These are phyloP conservation scores for Candida mattraensis DNA, from an alignment of 805 yeast species.

Conservation along the genomic window DNA sequence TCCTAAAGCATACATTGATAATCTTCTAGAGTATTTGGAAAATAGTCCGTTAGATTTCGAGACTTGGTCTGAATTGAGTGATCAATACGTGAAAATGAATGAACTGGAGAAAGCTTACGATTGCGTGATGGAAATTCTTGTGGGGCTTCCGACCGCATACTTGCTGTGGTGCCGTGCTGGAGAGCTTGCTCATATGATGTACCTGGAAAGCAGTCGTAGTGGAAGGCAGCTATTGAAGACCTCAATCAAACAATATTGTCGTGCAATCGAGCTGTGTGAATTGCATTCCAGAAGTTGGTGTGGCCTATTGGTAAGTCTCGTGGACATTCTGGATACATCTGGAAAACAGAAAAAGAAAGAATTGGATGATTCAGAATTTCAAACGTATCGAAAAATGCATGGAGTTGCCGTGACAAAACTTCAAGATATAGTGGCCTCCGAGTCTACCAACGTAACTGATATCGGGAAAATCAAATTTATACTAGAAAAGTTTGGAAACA, in stretches of 20 bases:
- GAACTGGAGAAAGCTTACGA: constrained; percentile 66
- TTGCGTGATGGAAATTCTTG: constrained; percentile 67
- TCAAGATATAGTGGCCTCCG: constrained; percentile 32
- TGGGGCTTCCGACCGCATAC: constrained; percentile 69
- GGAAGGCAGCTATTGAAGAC: constrained; percentile 15
- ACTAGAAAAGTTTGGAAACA: constrained; percentile 9
- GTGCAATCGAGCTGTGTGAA: constrained; percentile 78
- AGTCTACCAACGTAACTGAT: constrained; percentile 33
- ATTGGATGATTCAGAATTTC: constrained; percentile 18
- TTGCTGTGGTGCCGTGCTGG: constrained; percentile 66
- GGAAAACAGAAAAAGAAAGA: constrained; percentile 6
- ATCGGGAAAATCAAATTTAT: constrained; percentile 38
- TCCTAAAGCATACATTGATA: constrained; percentile 49
- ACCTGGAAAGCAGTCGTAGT: constrained; percentile 4
- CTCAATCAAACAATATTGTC: constrained; percentile 50
- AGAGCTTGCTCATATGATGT: constrained; percentile 37
- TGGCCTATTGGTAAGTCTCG: constrained; percentile 26
- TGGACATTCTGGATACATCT: constrained; percentile 8
- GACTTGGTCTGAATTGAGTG: constrained; percentile 76
- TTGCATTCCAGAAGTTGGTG: constrained; percentile 60
- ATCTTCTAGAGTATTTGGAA: constrained; percentile 55
- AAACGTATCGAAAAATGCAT: constrained; percentile 33
- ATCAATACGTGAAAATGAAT: constrained; percentile 58
- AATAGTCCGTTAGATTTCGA: constrained; percentile 72
- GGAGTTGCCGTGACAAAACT: constrained; percentile 39